Evolutionary conservation across 305 asterid genomes (phyloP).

Genomic region (Solanum hybrid): DNA sequence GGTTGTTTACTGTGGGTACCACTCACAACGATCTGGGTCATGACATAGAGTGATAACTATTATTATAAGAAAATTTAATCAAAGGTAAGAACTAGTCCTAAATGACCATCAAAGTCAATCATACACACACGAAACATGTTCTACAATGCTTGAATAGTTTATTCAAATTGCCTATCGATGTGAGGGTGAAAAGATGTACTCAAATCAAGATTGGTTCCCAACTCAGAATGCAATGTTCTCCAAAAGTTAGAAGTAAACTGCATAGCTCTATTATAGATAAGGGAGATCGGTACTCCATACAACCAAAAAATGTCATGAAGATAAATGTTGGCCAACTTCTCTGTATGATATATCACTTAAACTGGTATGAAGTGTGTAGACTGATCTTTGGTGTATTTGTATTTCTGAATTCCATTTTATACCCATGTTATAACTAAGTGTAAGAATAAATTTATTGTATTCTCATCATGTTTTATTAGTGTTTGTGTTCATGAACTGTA

Average conservation of each 20-base stretch:
- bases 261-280: background rate
- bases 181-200: background rate
- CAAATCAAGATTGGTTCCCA: background rate
- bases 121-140: background rate
- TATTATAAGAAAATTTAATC: no score
- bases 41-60: background rate
- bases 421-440: background rate
- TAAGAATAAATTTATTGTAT: no score
- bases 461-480: background rate
- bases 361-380: background rate
- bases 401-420: background rate
- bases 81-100: background rate
- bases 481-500: background rate
- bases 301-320: background rate
- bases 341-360: background rate
- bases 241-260: background rate
- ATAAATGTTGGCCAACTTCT: background rate
- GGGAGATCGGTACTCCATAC: background rate
- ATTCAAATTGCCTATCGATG: background rate
- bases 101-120: background rate
- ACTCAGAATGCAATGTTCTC: background rate
- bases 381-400: background rate
- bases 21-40: background rate
- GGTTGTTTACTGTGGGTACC: background rate
- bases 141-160: background rate